Evolutionary conservation across 148 eudicot genomes (phyloP), one percentile per base, ranked within the genome.

Genomic region (Vaccinium darrowii): DNA sequence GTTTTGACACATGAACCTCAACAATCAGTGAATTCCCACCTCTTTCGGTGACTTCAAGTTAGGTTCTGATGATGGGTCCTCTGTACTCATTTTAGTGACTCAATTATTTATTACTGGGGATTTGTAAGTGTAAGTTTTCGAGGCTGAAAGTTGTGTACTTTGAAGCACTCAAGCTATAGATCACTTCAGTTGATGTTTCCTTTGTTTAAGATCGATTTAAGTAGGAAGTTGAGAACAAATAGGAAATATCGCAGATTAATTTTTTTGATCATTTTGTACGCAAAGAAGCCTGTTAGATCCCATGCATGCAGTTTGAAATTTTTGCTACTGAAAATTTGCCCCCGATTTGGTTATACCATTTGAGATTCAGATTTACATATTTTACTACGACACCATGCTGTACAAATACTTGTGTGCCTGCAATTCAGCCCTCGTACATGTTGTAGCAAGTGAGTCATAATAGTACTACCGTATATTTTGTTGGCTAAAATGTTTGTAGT

Each of bases 41-140:
- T 18, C 25, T 76, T 76, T 73, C 27, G 11, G 13, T 76, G 54
- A 76, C 78, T 76, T 47, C 23, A 47, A 74, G 78, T n/a, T 74
- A 43, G 77, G 78, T 74, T 74, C 78, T 43, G 72, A 65, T 65
- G 72, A 65, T n/a, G 72, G 72, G 33, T 65, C 72, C 36, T 65
- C 36, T 25, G 71, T 65, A 23, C n/a, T 8, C 0, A 25, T 63
- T 63, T 54, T 63, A 63, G 11, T 63, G 27, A 62, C 12, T 2
- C 25, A 54, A 54, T 13, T 54, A 4, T 62, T 21, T 23, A 65
- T 65, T 65, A 65, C 23, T 1, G 15, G 72, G 14, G 15, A 21
- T 62, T 65, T 3, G n/a, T 65, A 65, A 60, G 67, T 60, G 74
- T 1, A 4, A 27, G 8, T 4, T 67, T 69, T 69, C 74, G 15